Evolutionary conservation across 352 stramenopile species (phyloP).

Genomic region (Globisporangium alternatum): DNA sequence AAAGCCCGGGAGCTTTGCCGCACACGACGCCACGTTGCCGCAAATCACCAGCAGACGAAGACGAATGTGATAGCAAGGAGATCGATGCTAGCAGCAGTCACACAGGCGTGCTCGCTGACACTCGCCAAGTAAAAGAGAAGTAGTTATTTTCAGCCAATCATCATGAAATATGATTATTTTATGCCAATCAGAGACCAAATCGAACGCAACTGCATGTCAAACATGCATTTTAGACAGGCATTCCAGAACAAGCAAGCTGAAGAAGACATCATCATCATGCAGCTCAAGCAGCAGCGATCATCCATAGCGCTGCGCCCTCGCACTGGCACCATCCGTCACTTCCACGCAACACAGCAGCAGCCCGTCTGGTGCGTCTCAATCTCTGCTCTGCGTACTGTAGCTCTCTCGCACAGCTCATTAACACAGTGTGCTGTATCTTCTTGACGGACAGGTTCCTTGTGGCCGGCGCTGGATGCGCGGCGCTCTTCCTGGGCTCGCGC

Average conservation of each 20-base stretch:
- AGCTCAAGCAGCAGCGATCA: constrained; percentile 1
- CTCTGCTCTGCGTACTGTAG: not conserved
- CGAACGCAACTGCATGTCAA: not conserved
- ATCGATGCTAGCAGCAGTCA: too few species aligned
- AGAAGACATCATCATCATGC: not conserved
- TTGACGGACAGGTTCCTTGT: constrained; percentile 29
- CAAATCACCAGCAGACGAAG: too few species aligned
- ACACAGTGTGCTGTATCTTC: not conserved
- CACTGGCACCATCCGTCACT: constrained; percentile 24
- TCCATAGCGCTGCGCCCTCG: not conserved
- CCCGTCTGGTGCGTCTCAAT: constrained; percentile 35
- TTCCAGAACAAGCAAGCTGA: constrained; percentile 5
- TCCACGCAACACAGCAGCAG: constrained; percentile 49
- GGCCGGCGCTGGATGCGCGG: constrained; percentile 37
- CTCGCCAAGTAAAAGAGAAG: too few species aligned
- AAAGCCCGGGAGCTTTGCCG: too few species aligned
- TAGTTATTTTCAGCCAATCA: too few species aligned
- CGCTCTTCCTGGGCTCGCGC: constrained; percentile 49
- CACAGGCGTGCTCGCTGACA: too few species aligned
- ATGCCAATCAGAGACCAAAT: not conserved
- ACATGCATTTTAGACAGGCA: not conserved
- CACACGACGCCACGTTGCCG: too few species aligned
- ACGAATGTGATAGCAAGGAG: too few species aligned
- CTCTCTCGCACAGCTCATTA: not conserved
- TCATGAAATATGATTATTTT: not conserved